Evolutionary conservation across 140 eudicot species (phyloP).

Genomic region (Bidens hawaiensis): DNA sequence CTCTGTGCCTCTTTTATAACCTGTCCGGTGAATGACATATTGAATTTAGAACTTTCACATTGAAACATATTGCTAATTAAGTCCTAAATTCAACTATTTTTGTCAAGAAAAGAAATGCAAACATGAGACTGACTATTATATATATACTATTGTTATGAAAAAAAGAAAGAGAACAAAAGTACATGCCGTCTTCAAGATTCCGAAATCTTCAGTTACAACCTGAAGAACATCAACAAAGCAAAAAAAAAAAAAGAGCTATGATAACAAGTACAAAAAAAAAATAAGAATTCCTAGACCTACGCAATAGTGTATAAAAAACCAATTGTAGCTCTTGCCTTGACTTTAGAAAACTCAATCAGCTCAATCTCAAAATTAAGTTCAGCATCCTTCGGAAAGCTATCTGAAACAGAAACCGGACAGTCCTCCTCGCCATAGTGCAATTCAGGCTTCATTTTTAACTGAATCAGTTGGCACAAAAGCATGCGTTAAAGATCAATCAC

Average conservation of each 20-base stretch:
- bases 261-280: neutral
- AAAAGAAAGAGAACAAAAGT: neutral
- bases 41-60: neutral
- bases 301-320: conserved; percentile 1
- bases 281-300: conserved; percentile 40
- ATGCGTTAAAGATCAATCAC: conserved; percentile 2
- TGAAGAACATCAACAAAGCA: conserved; percentile 12
- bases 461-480: conserved; percentile 26
- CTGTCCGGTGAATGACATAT: conserved; percentile 32
- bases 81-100: neutral
- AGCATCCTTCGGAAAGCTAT: conserved; percentile 82
- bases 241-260: neutral
- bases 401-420: conserved; percentile 82
- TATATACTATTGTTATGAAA: neutral
- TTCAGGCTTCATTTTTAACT: conserved; percentile 96
- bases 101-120: neutral
- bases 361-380: conserved; percentile 98
- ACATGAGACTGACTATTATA: conserved; percentile 3
- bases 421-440: conserved; percentile 92
- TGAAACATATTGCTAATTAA: neutral
- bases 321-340: conserved; percentile 57
- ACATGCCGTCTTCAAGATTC: conserved; percentile 81
- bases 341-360: conserved; percentile 82
- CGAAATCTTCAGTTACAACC: conserved; percentile 84
- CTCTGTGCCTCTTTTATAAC: conserved; percentile 79